These are phyloP conservation scores for Takakia lepidozioides DNA, from an alignment of 225 moss, liverwort and hornwort species.

Conservation along the genomic window DNA sequence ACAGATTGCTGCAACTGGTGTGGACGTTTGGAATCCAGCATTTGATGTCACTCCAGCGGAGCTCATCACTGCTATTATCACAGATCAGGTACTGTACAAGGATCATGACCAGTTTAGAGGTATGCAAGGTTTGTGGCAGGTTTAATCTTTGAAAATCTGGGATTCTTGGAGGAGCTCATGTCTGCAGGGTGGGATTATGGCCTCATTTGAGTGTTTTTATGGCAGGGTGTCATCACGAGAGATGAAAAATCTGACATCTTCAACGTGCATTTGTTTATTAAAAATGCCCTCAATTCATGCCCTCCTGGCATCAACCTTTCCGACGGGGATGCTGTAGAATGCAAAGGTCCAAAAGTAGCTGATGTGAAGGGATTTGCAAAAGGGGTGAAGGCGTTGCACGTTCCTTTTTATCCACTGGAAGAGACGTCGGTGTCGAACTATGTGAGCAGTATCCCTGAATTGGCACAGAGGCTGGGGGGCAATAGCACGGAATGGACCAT, in stretches of 20 bases:
- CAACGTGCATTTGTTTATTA: conserved; percentile 44
- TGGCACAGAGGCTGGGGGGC: conserved; percentile 60
- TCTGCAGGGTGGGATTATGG: too few species aligned
- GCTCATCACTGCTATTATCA: conserved; percentile 65
- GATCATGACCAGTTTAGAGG: too few species aligned
- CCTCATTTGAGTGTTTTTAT: too few species aligned
- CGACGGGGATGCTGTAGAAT: not conserved
- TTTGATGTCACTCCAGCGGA: conserved; percentile 85
- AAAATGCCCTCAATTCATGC: conserved; percentile 9
- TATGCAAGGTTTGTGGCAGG: too few species aligned
- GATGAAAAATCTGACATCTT: conserved; percentile 38
- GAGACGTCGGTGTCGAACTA: conserved; percentile 56
- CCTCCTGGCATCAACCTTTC: conserved; percentile 7
- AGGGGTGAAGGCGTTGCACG: conserved; percentile 17
- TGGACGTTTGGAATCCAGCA: conserved; percentile 90
- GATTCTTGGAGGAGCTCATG: too few species aligned
- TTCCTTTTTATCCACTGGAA: conserved; percentile 37
- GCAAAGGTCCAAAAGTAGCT: conserved; percentile 1
- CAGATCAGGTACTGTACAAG: conserved; percentile 67
- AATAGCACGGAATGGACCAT: conserved; percentile 55
- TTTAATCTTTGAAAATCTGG: too few species aligned
- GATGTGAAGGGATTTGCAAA: conserved; percentile 1
- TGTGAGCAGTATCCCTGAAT: conserved; percentile 32
- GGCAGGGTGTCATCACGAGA: conserved; percentile 62
- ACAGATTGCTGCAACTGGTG: conserved; percentile 65